Evolutionary conservation across 345 rosid genomes (phyloP), one percentile per base, ranked within the genome.

Genomic region (Lepidium didymum): DNA sequence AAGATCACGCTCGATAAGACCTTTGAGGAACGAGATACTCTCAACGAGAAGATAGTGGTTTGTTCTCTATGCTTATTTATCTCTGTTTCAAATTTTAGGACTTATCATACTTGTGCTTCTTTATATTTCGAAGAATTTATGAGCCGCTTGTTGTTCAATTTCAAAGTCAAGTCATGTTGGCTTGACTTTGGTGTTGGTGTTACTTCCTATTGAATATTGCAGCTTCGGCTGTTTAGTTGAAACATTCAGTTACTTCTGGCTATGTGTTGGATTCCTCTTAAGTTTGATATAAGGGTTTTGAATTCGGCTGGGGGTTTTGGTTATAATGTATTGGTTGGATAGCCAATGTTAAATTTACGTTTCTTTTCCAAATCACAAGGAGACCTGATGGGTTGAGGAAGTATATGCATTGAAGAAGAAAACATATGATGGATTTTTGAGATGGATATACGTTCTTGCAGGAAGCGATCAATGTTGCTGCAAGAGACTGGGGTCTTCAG

Each of bases 1-100:
- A 94, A 94, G 72, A 94, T 94, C 47, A 89, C 97, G 0, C 97
- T 94, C 50, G 99, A 94, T 77, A 91, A 94, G 86, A 94, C 97
- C 42, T 94, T 94, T 23, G 99, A 89, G 73, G 99, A 89, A 79
- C 75, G 99, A 54, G 99, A 91, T 67, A 89, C 91, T 7, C 95
- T 94, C 42, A 94, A 91, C 61, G 96, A 85, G 47, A 89, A 89
- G 89, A 94, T 94, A 54, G 99, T 95, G 90, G 99, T 94, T 67
- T 37, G 88, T 69, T 71, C 35, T 43, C 7, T 49, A 18, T 42
- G 18, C 50, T 56, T 75, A 14, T 35, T 46, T 23, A 4, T 51
- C 40, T 46, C 10, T 60, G 51, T 25, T 51, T 53, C 10, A 42
- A 8, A 8, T 21, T 31, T 52, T 40, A 25, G 13, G 14, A n/a